Percentiles rank a stretch among this genome's conserved stretches.
Conservation (phyloP, 139 green algal species). For the Tetratostichococcus sp. region DNA sequence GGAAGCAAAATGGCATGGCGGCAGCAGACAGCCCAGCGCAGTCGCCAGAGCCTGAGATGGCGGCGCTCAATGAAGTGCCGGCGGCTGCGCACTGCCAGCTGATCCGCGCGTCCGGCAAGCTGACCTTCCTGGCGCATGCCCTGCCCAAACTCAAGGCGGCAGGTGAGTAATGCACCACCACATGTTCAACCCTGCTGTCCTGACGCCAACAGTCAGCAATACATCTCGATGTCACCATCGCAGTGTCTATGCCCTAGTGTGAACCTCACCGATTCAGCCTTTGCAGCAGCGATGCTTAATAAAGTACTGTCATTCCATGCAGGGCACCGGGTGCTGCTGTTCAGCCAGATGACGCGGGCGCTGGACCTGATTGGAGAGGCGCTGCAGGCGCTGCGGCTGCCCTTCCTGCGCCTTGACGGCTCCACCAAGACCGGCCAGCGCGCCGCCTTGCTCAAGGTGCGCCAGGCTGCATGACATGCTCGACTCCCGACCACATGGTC, state of each 20-base stretch:
- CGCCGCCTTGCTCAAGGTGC: background rate
- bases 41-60: too few species aligned
- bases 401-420: conserved; percentile 72
- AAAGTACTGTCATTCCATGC: background rate
- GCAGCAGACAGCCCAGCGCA: too few species aligned
- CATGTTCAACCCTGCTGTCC: too few species aligned
- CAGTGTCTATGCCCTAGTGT: too few species aligned
- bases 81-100: conserved; percentile 33
- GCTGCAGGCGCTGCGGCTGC: conserved; percentile 41
- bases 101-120: conserved; percentile 56
- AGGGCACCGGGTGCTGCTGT: conserved; percentile 58
- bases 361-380: conserved; percentile 69
- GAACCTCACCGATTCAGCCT: too few species aligned
- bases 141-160: conserved; percentile 58
- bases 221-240: too few species aligned
- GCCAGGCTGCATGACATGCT: too few species aligned
- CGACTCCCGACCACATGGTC: too few species aligned
- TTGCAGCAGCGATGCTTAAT: too few species aligned
- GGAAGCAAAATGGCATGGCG: background rate
- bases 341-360: conserved; percentile 59
- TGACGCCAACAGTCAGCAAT: too few species aligned
- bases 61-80: too few species aligned
- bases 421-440: conserved; percentile 56
- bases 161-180: too few species aligned
- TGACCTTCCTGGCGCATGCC: conserved; percentile 58